These are phyloP conservation scores for Osmanthus fragrans DNA, from an alignment of 257 asterid species.

Conservation along the genomic window DNA sequence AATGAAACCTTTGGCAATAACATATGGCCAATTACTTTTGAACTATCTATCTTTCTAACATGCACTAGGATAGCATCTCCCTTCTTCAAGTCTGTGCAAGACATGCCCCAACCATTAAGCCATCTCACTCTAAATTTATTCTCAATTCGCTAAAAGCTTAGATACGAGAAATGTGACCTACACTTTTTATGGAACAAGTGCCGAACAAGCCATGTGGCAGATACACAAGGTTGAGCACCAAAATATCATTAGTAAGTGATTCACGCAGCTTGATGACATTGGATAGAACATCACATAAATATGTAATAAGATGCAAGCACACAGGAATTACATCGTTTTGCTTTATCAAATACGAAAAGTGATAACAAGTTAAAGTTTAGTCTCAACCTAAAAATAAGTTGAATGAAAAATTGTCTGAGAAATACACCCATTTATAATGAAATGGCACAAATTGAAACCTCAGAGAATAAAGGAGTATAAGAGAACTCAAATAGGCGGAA, in stretches of 20 bases:
- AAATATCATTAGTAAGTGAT: not conserved
- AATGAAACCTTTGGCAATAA: not conserved
- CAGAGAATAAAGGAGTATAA: not conserved
- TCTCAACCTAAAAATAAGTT: not conserved
- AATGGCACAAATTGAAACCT: not conserved
- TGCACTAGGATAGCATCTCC: not conserved
- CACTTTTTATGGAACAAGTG: not conserved
- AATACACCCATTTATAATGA: not conserved
- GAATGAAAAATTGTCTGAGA: not conserved
- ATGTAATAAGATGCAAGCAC: not conserved
- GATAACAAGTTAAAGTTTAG: not conserved
- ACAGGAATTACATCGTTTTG: not conserved
- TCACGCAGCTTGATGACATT: not conserved
- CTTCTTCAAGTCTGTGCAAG: not conserved
- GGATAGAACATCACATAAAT: not conserved
- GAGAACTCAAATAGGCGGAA: not conserved
- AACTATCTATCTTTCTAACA: not conserved
- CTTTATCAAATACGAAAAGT: not conserved
- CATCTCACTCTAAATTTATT: not conserved
- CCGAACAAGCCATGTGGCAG: not conserved
- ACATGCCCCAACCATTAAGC: not conserved
- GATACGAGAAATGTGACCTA: not conserved
- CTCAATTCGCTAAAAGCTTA: not conserved
- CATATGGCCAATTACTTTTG: not conserved
- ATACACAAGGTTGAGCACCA: not conserved